Base-by-base conservation (phyloP, 2,329 filamentous ascomycete genomes). In the Fusarium neocosmosporiellum region DNA sequence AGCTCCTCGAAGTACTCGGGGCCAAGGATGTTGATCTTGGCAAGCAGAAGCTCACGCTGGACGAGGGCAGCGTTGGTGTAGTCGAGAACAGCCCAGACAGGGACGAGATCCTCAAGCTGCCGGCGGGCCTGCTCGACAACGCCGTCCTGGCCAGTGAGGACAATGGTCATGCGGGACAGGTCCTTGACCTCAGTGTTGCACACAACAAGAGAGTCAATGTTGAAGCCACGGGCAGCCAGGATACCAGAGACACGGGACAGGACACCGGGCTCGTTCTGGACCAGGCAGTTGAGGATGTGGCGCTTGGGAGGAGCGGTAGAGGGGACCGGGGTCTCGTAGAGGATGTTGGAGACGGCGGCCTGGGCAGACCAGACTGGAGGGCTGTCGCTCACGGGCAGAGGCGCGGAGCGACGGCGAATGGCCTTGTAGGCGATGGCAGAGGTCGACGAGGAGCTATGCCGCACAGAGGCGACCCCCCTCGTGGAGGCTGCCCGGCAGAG, bases 1-100 rank as follows among this genome's bases (percentile, higher is more conserved):
- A 99, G 89, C 85, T 99, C 96, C 85, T 98, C 96, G 78, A 98
- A 99, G 85, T 98, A 98, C 86, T 99, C 96, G 7, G 96, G 96
- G 1, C 96, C 96, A 39, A 99, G 89, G 70, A 97, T 98, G 83
- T 96, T 97, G 84, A 99, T 90, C 88, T 99, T 99, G 78, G 96
- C 96, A 39, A 99, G 90, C 10, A 99, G 89, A 33, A 99, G 88
- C 84, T 99, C 96, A 71, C 96, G 92, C 89, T 99, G 96, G 22
- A 99, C 96, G 27, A 99, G 90, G 4, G 96, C 94, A 7, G 96
- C 92, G 70, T 91, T 89, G 67, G 95, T 98, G 85, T 99, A 99
- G 85, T 99, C 96, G 66, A 99, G 87, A 36, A 99, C 96, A 61
- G 96, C 96, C 96, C 96, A 99, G 67, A 99, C 96, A 27, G 96